These are phyloP conservation scores for Lyophyllum atratum DNA, from an alignment of 768 basidiomycete genomes.

Conservation along the genomic window DNA sequence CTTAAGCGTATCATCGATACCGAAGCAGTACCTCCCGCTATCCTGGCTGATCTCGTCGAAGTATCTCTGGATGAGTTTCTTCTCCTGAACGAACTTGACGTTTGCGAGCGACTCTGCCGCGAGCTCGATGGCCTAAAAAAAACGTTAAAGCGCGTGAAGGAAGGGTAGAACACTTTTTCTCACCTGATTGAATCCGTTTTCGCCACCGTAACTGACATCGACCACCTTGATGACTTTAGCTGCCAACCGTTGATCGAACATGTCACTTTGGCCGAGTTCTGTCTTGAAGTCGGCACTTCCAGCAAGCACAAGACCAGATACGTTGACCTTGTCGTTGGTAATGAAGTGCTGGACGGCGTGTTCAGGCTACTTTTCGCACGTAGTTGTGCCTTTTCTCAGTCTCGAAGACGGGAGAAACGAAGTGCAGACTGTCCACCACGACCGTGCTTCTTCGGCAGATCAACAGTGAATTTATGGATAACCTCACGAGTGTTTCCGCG, in stretches of 20 bases:
- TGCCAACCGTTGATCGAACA: conserved; percentile 88
- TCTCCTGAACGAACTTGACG: conserved; percentile 99
- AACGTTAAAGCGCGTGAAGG: background rate
- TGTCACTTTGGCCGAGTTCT: conserved; percentile 92
- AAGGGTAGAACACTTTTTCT: conserved; percentile 14
- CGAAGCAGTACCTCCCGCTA: conserved; percentile 95
- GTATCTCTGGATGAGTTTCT: conserved; percentile 95
- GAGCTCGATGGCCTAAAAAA: conserved; percentile 88
- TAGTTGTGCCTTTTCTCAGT: conserved; percentile 99
- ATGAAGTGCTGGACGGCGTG: conserved; percentile 97
- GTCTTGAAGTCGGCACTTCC: conserved; percentile 99
- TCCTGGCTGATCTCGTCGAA: conserved; percentile 99
- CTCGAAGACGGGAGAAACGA: conserved; percentile 98
- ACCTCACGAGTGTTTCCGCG: conserved; percentile 97
- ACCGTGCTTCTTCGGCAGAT: conserved; percentile 99
- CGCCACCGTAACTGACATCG: conserved; percentile 97
- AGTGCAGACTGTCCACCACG: conserved; percentile 99
- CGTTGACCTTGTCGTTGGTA: conserved; percentile 97
- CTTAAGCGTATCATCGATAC: conserved; percentile 95
- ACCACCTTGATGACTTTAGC: conserved; percentile 98
- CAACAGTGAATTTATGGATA: conserved; percentile 98
- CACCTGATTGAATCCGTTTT: conserved; percentile 99
- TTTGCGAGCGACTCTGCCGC: conserved; percentile 95
- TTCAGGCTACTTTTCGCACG: conserved; percentile 98
- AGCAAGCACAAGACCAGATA: conserved; percentile 92